Evolutionary conservation across 257 asterid species (phyloP).

Genomic region (Gentiana macrophylla): DNA sequence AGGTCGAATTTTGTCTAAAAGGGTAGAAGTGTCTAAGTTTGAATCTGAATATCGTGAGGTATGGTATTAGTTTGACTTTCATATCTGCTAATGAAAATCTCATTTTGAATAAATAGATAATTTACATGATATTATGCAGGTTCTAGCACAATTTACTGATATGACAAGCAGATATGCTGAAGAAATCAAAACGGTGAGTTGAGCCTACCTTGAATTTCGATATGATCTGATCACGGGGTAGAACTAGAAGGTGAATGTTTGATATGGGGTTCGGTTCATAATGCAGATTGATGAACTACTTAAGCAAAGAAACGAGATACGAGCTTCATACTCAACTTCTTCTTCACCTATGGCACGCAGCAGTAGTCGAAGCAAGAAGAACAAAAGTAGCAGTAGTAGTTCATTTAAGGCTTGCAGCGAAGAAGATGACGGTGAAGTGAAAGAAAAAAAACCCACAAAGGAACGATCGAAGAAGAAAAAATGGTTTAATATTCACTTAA

Average conservation of each 20-base stretch:
- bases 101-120: background rate
- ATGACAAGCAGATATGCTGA: slow-evolving; percentile 91
- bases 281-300: slow-evolving; percentile 86
- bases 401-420: slow-evolving; percentile 41
- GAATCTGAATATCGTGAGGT: slow-evolving; percentile 98
- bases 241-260: background rate
- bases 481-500: slow-evolving; percentile 79
- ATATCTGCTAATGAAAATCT: background rate
- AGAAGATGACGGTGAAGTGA: slow-evolving; percentile 37
- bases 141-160: slow-evolving; percentile 87
- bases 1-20: slow-evolving; percentile 78
- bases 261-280: background rate
- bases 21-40: slow-evolving; percentile 82
- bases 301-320: slow-evolving; percentile 75
- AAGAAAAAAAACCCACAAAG: slow-evolving; percentile 45
- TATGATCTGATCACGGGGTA: background rate
- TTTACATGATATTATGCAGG: slow-evolving; percentile 31
- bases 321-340: slow-evolving; percentile 59
- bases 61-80: slow-evolving; percentile 1
- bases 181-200: slow-evolving; percentile 93
- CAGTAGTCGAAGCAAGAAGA: slow-evolving; percentile 53
- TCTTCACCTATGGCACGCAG: slow-evolving; percentile 58
- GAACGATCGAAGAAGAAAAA: slow-evolving; percentile 66
- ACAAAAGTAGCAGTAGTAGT: slow-evolving; percentile 14
- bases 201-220: background rate